phyloP scores from a whole-genome alignment of 495 filamentous ascomycete species.

The Penicillium riverlandense region DNA sequence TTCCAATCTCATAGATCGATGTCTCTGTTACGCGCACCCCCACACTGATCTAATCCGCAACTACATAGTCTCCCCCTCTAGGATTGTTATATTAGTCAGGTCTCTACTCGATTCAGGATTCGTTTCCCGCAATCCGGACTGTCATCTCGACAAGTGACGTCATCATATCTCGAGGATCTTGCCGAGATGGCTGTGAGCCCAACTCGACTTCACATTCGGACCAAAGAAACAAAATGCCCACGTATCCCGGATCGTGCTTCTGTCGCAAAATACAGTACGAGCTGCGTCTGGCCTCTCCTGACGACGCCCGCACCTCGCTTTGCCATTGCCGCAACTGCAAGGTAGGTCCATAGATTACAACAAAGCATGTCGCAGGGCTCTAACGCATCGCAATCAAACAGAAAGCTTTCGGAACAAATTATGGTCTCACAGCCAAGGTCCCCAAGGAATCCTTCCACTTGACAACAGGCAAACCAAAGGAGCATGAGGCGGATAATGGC shows the following conservation, averaged over 20 bases:
- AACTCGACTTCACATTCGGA: not conserved
- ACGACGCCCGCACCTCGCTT: conserved; percentile 56
- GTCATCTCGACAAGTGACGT: not conserved
- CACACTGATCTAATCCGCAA: too few species aligned
- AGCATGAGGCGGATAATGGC: conserved; percentile 52
- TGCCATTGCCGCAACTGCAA: conserved; percentile 63
- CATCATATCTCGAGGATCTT: not conserved
- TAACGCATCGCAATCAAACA: not conserved
- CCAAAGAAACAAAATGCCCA: conserved; percentile 7
- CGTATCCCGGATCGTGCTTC: conserved; percentile 41
- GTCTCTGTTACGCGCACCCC: too few species aligned
- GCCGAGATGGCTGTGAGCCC: not conserved
- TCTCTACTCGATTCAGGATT: not conserved
- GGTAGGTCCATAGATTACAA: conserved; percentile 10
- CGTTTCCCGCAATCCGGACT: too few species aligned
- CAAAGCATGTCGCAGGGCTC: not conserved
- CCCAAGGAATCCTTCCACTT: conserved; percentile 38
- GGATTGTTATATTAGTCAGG: too few species aligned
- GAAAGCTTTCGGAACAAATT: conserved; percentile 58
- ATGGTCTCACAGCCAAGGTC: conserved; percentile 58
- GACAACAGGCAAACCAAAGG: conserved; percentile 32
- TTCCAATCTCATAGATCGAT: too few species aligned
- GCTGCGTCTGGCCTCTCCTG: conserved; percentile 34
- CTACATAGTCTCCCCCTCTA: too few species aligned
- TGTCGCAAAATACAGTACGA: conserved; percentile 42